Evolutionary conservation across 2,329 filamentous ascomycete species (phyloP), one percentile per base, ranked within the genome.

Genomic region (Exserohilum turcica): DNA sequence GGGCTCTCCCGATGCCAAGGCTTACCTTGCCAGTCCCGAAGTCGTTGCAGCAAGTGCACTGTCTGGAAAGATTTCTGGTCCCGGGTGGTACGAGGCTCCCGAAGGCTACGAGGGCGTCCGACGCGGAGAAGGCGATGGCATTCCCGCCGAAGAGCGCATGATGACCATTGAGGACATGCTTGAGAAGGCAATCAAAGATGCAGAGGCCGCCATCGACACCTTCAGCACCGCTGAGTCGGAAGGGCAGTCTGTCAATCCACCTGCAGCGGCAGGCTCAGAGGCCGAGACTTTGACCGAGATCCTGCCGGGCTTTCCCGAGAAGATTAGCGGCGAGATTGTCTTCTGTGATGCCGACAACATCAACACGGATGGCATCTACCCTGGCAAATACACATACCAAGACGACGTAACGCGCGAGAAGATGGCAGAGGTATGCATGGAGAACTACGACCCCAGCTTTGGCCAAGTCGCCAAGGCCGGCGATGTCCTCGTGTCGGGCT

Each of bases 361-460:
- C 72, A 90, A 94, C 76, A 97, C 93, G 0, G 93, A 97, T 68
- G 87, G 84, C 48, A 96, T 97, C 72, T 97, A 97, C 74, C 89
- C 92, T 0, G 91, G 90, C 4, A 92, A 92, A 71, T 92, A 91
- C 74, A 97, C 92, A 0, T 97, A 97, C 76, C 91, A 95, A 71
- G 92, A 97, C 69, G 83, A 90, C 65, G 81, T 97, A 1, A 78
- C 89, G 0, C 79, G 77, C 0, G 88, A 91, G 56, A 85, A 85
- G 51, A 97, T 97, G 93, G 91, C 91, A 0, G 80, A 89, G 61
- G 92, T 92, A 0, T 92, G 89, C 75, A 97, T 97, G 92, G 84
- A 89, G 72, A 97, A 97, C 80, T 97, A 96, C 77, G 93, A 97
- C 71, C 77, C 82, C 0, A 72, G 79, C 0, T 97, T 97, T 71